phyloP scores from a whole-genome alignment of 257 asterid genomes.

The Craterostigma plantagineum region DNA sequence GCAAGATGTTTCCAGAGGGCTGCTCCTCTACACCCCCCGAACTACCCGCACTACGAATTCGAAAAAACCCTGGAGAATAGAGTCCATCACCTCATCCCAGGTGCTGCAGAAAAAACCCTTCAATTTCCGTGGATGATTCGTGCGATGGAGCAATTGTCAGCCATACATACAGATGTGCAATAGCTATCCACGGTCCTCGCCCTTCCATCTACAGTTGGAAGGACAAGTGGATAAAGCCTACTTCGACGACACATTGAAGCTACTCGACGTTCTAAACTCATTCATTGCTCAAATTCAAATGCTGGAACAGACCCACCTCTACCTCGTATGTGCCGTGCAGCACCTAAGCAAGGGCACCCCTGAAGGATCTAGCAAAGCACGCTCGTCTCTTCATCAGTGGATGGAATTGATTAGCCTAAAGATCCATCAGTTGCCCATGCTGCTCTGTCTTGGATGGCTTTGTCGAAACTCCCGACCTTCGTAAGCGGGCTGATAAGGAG shows the following conservation, averaged over 20 bases:
- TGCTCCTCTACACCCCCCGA: no score
- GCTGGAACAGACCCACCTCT: conserved; percentile 35
- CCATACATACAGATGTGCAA: conserved; percentile 33
- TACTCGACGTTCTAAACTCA: conserved; percentile 42
- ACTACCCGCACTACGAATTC: conserved; percentile 27
- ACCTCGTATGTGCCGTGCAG: no score
- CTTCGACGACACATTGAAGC: conserved; percentile 30
- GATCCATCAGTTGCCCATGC: no score
- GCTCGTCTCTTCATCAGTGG: no score
- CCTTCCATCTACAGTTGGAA: conserved; percentile 49
- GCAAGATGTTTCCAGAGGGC: no score
- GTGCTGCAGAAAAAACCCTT: conserved; percentile 17
- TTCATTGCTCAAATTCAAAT: conserved; percentile 39
- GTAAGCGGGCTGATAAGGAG: no score
- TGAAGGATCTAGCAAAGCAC: no score
- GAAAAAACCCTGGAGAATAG: conserved; percentile 29
- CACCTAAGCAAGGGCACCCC: no score
- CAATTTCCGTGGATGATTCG: conserved; percentile 36
- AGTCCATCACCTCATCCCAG: conserved; percentile 27
- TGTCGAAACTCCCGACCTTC: no score
- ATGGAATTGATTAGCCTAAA: no score
- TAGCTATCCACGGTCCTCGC: conserved; percentile 31
- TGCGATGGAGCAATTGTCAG: conserved; percentile 27
- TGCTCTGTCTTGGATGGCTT: no score
- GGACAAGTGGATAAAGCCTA: conserved; percentile 47